phyloP scores from a whole-genome alignment of 2,329 filamentous ascomycete genomes.

The Fusarium hostae region DNA sequence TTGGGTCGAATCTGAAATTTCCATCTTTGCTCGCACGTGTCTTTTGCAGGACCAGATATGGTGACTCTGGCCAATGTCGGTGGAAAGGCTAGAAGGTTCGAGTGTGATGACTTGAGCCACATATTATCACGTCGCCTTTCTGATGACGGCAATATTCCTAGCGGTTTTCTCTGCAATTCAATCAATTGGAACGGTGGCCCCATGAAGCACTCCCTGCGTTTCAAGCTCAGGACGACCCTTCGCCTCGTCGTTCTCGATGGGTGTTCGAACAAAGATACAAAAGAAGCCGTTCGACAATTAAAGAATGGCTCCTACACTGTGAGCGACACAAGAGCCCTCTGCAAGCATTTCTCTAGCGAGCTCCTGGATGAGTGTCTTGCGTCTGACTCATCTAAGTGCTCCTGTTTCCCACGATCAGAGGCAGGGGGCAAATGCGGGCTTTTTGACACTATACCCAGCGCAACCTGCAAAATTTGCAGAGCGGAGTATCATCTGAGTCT shows the following conservation, averaged over 20 bases:
- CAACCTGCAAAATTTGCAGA: background rate
- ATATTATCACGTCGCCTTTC: no score
- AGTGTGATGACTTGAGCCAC: background rate
- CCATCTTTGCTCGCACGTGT: background rate
- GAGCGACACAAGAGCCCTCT: background rate
- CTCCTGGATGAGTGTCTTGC: background rate
- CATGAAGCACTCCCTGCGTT: background rate
- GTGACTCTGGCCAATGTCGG: background rate
- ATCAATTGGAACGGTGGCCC: background rate
- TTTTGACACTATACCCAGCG: background rate
- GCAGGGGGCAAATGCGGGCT: background rate
- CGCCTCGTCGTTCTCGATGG: background rate
- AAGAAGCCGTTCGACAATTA: background rate
- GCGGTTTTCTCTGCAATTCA: background rate
- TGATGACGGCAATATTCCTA: background rate
- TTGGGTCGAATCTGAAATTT: conserved; percentile 1
- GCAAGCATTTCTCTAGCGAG: background rate
- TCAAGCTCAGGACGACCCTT: background rate
- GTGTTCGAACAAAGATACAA: background rate
- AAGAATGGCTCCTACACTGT: background rate
- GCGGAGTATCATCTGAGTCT: background rate
- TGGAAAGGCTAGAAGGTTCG: no score
- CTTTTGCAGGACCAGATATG: background rate
- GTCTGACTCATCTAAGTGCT: background rate
- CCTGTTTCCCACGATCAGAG: background rate